Evolutionary conservation across 208 protist genomes (phyloP).

Genomic region (Angomonas deanei): DNA sequence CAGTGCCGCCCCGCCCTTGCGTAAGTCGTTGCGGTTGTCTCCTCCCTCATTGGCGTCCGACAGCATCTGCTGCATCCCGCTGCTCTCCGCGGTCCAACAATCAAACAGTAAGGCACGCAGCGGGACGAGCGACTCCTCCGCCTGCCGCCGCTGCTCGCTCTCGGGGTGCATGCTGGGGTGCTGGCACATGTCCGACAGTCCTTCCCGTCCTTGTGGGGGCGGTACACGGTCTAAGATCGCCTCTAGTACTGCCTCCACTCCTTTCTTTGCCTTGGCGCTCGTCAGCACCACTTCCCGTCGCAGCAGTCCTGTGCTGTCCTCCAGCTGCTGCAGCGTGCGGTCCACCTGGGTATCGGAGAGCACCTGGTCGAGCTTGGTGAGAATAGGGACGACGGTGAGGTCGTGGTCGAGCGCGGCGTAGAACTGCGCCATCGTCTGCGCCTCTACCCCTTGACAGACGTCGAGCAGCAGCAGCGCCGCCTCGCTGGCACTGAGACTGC

Average conservation of each 20-base stretch:
- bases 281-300: conserved; percentile 83
- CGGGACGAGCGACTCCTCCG: conserved; percentile 58
- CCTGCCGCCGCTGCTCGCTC: conserved; percentile 36
- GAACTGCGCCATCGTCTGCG: conserved; percentile 97
- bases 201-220: conserved; percentile 22
- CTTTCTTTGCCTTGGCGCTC: conserved; percentile 89
- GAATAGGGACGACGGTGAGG: conserved; percentile 80
- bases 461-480: conserved; percentile 91
- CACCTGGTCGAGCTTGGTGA: conserved; percentile 89
- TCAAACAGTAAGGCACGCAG: conserved; percentile 95
- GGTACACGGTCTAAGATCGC: conserved; percentile 92
- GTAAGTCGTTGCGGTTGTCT: not conserved
- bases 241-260: conserved; percentile 82
- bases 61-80: conserved; percentile 64
- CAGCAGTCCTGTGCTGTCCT: conserved; percentile 83
- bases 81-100: conserved; percentile 90
- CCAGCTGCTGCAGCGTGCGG: conserved; percentile 68
- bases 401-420: conserved; percentile 89
- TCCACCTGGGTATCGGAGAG: conserved; percentile 67
- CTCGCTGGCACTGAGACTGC: conserved; percentile 92
- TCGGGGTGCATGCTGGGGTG: conserved; percentile 57
- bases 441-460: conserved; percentile 90
- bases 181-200: conserved; percentile 78
- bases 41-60: conserved; percentile 24
- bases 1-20: conserved; percentile 14